These are phyloP conservation scores for Globisporangium orthogonon DNA, from an alignment of 352 stramenopile genomes.

Conservation along the genomic window DNA sequence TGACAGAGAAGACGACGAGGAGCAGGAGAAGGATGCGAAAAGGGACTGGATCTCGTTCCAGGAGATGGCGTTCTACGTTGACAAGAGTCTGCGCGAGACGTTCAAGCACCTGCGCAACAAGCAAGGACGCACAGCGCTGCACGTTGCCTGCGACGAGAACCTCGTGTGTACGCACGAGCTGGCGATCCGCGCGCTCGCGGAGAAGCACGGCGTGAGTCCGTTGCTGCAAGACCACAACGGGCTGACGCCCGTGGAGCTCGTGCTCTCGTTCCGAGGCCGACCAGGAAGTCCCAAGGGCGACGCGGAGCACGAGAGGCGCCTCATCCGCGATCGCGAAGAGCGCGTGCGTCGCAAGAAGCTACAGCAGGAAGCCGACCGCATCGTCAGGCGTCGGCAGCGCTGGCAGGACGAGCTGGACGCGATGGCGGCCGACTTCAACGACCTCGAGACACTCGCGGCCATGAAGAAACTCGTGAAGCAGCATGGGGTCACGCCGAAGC, in stretches of 20 bases:
- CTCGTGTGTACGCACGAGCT: constrained; percentile 75
- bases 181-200: constrained; percentile 41
- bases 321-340: constrained; percentile 24
- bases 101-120: constrained; percentile 63
- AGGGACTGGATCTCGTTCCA: constrained; percentile 41
- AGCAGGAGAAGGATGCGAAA: constrained; percentile 16
- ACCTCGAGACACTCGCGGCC: constrained; percentile 38
- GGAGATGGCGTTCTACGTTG: constrained; percentile 55
- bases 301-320: constrained; percentile 15
- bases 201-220: constrained; percentile 49
- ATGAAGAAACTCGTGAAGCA: constrained; percentile 29
- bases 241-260: constrained; percentile 28
- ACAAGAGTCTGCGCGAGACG: constrained; percentile 47
- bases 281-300: constrained; percentile 56
- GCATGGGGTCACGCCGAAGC: constrained; percentile 3
- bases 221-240: constrained; percentile 44
- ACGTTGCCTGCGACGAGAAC: constrained; percentile 78
- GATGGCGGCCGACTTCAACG: constrained; percentile 41
- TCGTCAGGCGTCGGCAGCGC: constrained; percentile 19
- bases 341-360: constrained; percentile 24
- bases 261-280: constrained; percentile 42
- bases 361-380: constrained; percentile 23
- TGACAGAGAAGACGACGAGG: constrained; percentile 16
- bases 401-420: constrained; percentile 44
- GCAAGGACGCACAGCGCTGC: constrained; percentile 55